Conservation (phyloP, 257 asterid genomes). For the Gentiana dahurica region DNA sequence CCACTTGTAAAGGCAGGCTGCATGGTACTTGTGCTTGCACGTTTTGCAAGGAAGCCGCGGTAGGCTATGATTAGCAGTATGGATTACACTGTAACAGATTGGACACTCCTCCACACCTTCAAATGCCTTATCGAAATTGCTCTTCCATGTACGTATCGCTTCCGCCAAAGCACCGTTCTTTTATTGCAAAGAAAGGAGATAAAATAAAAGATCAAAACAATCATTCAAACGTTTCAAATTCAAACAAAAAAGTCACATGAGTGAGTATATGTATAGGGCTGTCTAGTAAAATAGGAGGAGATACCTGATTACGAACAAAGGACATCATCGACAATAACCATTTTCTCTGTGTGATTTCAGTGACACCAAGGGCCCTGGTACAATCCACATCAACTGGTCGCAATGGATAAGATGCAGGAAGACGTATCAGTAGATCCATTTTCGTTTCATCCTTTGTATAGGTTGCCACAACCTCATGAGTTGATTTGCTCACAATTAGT, state of each 20-base stretch:
- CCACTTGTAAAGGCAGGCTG: slow-evolving; percentile 97
- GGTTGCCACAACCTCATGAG: slow-evolving; percentile 94
- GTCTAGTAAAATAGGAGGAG: background rate
- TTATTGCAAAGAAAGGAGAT: slow-evolving; percentile 12
- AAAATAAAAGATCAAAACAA: background rate
- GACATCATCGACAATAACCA: slow-evolving; percentile 94
- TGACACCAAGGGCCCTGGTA: slow-evolving; percentile 90
- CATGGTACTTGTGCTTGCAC: slow-evolving; percentile 96
- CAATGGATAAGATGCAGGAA: slow-evolving; percentile 93
- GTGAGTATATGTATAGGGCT: too few species aligned
- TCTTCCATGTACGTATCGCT: slow-evolving; percentile 91
- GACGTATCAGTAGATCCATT: slow-evolving; percentile 92
- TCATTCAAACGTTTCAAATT: background rate
- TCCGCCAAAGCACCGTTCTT: slow-evolving; percentile 98
- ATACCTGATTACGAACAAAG: slow-evolving; percentile 92
- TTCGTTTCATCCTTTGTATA: slow-evolving; percentile 94
- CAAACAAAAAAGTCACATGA: background rate
- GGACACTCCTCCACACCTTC: slow-evolving; percentile 99
- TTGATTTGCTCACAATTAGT: slow-evolving; percentile 82
- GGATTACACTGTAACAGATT: slow-evolving; percentile 93
- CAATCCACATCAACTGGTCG: slow-evolving; percentile 89
- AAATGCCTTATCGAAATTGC: slow-evolving; percentile 92
- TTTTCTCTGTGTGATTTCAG: slow-evolving; percentile 80
- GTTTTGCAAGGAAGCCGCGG: slow-evolving; percentile 98
- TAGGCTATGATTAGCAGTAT: slow-evolving; percentile 80